A percentile compares a stretch with the other conserved stretches of the same genome.
Evolutionary conservation across 495 filamentous ascomycete genomes (phyloP).

Genomic region (Friedmanniomyces simplex): DNA sequence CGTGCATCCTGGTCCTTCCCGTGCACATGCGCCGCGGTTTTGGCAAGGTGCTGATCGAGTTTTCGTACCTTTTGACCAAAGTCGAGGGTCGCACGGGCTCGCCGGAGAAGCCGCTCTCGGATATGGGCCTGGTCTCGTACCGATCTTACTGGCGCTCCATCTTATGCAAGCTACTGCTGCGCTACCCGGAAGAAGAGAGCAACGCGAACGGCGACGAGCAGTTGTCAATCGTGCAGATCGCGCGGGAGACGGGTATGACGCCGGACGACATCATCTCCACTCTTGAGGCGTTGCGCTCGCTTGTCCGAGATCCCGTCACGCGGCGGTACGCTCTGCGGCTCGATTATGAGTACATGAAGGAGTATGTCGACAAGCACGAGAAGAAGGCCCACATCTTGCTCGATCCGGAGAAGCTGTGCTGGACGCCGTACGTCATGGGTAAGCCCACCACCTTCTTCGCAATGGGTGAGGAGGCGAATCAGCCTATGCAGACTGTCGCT

Average conservation of each 20-base stretch:
- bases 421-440: constrained; percentile 98
- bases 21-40: constrained; percentile 97
- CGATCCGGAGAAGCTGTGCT: constrained; percentile 70
- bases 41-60: constrained; percentile 91
- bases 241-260: constrained; percentile 87
- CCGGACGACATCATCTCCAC: constrained; percentile 92
- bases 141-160: constrained; percentile 92
- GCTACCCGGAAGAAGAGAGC: constrained; percentile 12
- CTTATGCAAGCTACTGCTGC: constrained; percentile 65
- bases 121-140: constrained; percentile 95
- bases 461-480: constrained; percentile 50
- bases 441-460: constrained; percentile 45
- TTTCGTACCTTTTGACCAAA: constrained; percentile 89
- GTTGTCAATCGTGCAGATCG: constrained; percentile 64
- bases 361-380: constrained; percentile 80
- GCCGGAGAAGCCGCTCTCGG: constrained; percentile 92
- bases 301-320: constrained; percentile 83
- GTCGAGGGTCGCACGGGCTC: constrained; percentile 92
- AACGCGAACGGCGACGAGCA: constrained; percentile 39
- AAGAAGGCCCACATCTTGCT: constrained; percentile 75
- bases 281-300: constrained; percentile 74
- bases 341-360: constrained; percentile 67
- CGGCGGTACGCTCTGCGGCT: constrained; percentile 79
- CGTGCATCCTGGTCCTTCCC: constrained; percentile 88
- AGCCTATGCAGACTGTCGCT: constrained; percentile 77